Evolutionary conservation across 1,284 basidiomycete genomes (phyloP).

Genomic region (Trichosporon inkin): DNA sequence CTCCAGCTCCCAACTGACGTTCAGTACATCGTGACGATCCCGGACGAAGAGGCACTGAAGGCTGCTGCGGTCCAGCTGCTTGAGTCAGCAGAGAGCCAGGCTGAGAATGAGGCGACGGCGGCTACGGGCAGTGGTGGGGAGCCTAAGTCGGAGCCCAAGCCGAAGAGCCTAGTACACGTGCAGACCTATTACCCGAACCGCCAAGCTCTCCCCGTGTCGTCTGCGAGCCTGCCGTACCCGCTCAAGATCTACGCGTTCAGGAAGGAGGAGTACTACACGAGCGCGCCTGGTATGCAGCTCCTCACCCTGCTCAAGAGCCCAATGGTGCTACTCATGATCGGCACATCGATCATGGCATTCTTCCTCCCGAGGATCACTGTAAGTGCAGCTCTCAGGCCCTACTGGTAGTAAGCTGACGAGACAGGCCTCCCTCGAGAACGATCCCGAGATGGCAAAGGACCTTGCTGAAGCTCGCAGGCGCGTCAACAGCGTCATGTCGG

Average conservation of each 20-base stretch:
- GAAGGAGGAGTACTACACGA: slow-evolving; percentile 65
- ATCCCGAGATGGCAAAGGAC: slow-evolving; percentile 69
- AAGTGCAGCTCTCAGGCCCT: too few species aligned
- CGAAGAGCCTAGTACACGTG: slow-evolving; percentile 44
- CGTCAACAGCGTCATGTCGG: slow-evolving; percentile 58
- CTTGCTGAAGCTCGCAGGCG: slow-evolving; percentile 65
- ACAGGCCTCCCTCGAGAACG: slow-evolving; percentile 65
- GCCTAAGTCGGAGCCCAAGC: background rate
- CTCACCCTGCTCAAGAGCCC: slow-evolving; percentile 75
- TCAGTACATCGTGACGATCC: slow-evolving; percentile 5
- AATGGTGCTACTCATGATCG: slow-evolving; percentile 79
- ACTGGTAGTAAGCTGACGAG: slow-evolving; percentile 9
- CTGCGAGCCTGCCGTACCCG: slow-evolving; percentile 66
- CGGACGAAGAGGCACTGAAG: background rate
- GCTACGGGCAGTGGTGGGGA: background rate
- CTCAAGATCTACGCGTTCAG: slow-evolving; percentile 57
- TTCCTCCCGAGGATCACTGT: slow-evolving; percentile 79
- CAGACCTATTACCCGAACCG: slow-evolving; percentile 65
- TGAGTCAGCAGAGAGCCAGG: background rate
- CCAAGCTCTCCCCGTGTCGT: slow-evolving; percentile 55
- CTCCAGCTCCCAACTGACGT: background rate
- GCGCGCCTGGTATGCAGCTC: slow-evolving; percentile 64
- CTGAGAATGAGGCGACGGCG: background rate
- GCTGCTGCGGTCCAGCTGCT: too few species aligned
- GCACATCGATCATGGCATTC: slow-evolving; percentile 65